A percentile compares a stretch with the other conserved stretches of the same genome.
Evolutionary conservation across 345 rosid species (phyloP).

Genomic region (Angophora floribunda): DNA sequence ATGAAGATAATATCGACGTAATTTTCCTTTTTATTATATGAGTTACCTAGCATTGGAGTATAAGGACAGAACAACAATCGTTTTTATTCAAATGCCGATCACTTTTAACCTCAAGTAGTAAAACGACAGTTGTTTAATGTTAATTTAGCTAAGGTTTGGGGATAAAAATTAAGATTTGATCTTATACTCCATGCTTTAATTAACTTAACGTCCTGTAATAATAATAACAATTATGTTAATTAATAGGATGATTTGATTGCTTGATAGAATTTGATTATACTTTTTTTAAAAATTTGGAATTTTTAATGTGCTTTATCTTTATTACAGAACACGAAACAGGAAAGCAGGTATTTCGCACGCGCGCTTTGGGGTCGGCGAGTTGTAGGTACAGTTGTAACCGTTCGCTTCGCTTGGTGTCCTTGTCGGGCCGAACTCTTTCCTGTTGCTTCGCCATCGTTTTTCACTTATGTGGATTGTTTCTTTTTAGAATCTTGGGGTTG

Average conservation of each 20-base stretch:
- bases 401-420: neutral
- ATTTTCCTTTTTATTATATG: neutral
- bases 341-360: neutral
- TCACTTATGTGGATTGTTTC: neutral
- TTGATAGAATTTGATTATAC: neutral
- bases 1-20: neutral
- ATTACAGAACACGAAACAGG: neutral
- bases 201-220: neutral
- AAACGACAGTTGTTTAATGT: fast-evolving
- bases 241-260: neutral
- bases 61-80: fast-evolving
- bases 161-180: neutral
- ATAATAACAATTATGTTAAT: neutral
- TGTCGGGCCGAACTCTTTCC: neutral
- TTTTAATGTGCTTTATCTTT: neutral
- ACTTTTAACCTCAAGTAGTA: neutral
- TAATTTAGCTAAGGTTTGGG: no score
- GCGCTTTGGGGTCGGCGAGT: neutral
- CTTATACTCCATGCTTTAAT: neutral
- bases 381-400: neutral
- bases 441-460: neutral
- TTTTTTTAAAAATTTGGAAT: neutral
- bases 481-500: neutral
- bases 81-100: no score
- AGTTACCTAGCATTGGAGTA: neutral